phyloP scores from a whole-genome alignment of 352 stramenopile genomes.

The Plasmopara halstedii region DNA sequence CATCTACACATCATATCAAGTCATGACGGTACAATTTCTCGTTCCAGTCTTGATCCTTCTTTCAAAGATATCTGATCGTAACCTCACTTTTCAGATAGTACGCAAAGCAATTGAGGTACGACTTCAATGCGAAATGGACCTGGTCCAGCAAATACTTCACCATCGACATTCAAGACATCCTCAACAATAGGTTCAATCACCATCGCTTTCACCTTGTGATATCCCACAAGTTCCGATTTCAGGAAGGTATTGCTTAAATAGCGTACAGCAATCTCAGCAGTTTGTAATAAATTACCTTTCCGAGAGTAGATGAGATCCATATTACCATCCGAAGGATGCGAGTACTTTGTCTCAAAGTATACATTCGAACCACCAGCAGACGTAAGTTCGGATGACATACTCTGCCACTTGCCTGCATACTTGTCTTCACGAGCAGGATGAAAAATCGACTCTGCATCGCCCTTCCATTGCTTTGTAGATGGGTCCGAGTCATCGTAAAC shows the following conservation, averaged over 20 bases:
- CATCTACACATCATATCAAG: slow-evolving; percentile 5
- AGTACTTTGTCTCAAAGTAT: slow-evolving; percentile 76
- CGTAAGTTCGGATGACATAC: slow-evolving; percentile 38
- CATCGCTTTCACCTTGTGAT: slow-evolving; percentile 74
- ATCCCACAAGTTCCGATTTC: slow-evolving; percentile 48
- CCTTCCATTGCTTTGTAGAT: slow-evolving; percentile 44
- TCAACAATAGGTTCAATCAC: slow-evolving; percentile 55
- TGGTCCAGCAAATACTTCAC: slow-evolving; percentile 53
- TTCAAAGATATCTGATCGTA: background rate
- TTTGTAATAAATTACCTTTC: slow-evolving; percentile 38
- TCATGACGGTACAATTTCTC: slow-evolving; percentile 12
- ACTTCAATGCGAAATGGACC: slow-evolving; percentile 69
- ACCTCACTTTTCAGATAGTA: slow-evolving; percentile 70
- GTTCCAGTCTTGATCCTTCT: background rate
- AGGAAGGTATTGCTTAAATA: slow-evolving; percentile 54
- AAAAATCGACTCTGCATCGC: slow-evolving; percentile 54
- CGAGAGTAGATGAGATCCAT: slow-evolving; percentile 70
- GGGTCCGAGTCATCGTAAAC: slow-evolving; percentile 56
- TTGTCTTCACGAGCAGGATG: slow-evolving; percentile 50
- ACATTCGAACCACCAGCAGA: slow-evolving; percentile 66
- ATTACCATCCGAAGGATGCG: slow-evolving; percentile 72
- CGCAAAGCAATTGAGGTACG: slow-evolving; percentile 56
- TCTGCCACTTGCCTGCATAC: slow-evolving; percentile 45
- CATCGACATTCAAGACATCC: slow-evolving; percentile 71
- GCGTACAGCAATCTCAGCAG: slow-evolving; percentile 38